A percentile compares a stretch with the other conserved stretches of the same genome.
Conservation (phyloP, 2,329 filamentous ascomycete species). For the Pezizomycotina sp. region DNA sequence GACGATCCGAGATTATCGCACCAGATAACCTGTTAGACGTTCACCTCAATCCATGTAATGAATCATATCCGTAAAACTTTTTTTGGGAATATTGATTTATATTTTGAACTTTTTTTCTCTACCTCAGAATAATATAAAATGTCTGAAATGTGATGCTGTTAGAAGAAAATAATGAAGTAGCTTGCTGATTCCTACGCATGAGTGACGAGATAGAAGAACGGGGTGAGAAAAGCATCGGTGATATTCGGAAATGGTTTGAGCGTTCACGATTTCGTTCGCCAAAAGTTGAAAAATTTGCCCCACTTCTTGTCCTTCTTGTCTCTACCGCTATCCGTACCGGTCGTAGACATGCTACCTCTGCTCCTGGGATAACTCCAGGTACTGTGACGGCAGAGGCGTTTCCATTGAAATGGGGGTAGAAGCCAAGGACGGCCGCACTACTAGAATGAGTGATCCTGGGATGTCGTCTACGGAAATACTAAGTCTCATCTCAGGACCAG, state of each 20-base stretch:
- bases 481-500: conserved; percentile 26
- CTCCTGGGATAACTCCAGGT: conserved; percentile 21
- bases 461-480: conserved; percentile 24
- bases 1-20: too few relatives aligned
- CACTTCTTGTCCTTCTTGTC: conserved; percentile 24
- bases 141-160: conserved; percentile 18
- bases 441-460: conserved; percentile 19
- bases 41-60: too few relatives aligned
- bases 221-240: conserved; percentile 5
- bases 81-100: conserved; percentile 9
- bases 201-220: too few relatives aligned
- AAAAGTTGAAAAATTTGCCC: conserved; percentile 25
- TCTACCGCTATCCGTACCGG: conserved; percentile 20
- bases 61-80: too few relatives aligned
- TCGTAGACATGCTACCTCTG: conserved; percentile 9
- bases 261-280: conserved; percentile 22
- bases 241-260: conserved; percentile 2
- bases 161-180: conserved; percentile 15
- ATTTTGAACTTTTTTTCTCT: too few relatives aligned
- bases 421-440: too few relatives aligned
- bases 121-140: conserved; percentile 19
- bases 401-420: conserved; percentile 23
- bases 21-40: too few relatives aligned
- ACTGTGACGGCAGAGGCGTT: conserved; percentile 23
- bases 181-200: too few relatives aligned